A percentile compares a stretch with the other conserved stretches of the same genome.
Evolutionary conservation across 2,329 filamentous ascomycete genomes (phyloP).

Genomic region (Alternaria longipes): DNA sequence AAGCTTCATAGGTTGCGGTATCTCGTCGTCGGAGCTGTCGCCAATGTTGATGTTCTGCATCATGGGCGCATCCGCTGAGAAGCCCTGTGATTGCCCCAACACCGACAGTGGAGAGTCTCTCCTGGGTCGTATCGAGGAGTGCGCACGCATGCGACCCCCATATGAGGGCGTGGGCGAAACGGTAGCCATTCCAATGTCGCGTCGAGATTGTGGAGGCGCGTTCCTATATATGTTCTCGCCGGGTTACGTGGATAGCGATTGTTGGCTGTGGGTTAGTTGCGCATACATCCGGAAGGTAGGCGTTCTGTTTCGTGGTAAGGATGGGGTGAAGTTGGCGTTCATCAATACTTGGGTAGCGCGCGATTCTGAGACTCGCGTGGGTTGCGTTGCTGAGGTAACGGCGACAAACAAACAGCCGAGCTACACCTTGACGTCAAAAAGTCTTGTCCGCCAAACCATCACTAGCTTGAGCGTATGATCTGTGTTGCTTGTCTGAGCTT

Average conservation of each 20-base stretch:
- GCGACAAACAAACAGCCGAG: constrained; percentile 25
- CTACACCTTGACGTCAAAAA: background rate
- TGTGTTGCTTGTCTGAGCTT: background rate
- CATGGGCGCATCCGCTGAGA: constrained; percentile 56
- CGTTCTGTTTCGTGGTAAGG: constrained; percentile 46
- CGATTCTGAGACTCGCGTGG: constrained; percentile 36
- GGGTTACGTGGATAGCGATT: constrained; percentile 49
- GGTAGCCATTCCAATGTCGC: constrained; percentile 45
- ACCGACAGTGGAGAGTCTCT: constrained; percentile 59
- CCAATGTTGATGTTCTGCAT: constrained; percentile 65
- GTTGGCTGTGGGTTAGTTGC: constrained; percentile 50
- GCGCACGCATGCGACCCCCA: constrained; percentile 48
- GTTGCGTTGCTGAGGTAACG: constrained; percentile 38
- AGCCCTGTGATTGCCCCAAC: constrained; percentile 56
- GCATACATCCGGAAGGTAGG: constrained; percentile 48
- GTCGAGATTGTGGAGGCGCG: constrained; percentile 26
- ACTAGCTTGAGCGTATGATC: background rate
- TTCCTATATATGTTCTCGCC: constrained; percentile 33
- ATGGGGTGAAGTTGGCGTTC: constrained; percentile 41
- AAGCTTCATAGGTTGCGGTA: constrained; percentile 85
- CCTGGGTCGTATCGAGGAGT: constrained; percentile 48
- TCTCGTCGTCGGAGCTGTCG: constrained; percentile 95
- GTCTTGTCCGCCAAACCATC: background rate
- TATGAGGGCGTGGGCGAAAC: constrained; percentile 53
- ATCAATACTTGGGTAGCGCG: constrained; percentile 25